Evolutionary conservation across 1,284 basidiomycete species (phyloP), one percentile per base, ranked within the genome.

Genomic region (Tremellales sp.): DNA sequence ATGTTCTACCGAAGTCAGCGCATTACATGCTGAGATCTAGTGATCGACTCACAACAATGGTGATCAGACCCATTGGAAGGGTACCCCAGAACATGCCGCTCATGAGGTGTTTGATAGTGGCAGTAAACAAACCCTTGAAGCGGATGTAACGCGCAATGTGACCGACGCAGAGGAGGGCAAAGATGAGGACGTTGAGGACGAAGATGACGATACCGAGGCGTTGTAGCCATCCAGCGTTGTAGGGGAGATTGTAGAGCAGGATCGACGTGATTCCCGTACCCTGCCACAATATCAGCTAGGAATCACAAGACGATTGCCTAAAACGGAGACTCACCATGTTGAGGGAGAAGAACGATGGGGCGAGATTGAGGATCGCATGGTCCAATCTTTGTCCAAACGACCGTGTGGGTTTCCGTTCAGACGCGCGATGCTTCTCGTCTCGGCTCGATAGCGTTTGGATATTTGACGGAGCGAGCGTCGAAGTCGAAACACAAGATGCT

Each of bases 51-150:
- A 65, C 67, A 49, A 87, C 77, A 36, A 88, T 73, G 0, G 86
- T 87, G 0, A 80, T 78, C 11, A 79, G 77, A 4, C 81, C 85
- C 84, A 88, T 87, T 0, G 84, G 81, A 48, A 84, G 81, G 22
- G 80, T 81, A 8, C 83, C 82, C 21, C 82, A 76, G 64, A 81
- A 89, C 45, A 88, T 76, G 54, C 84, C 82, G 47, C 83, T 81
- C 0, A 78, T 73, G 3, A 84, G 81, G 62, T 88, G 82, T n/a
- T 70, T 74, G 23, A 85, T 62, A 73, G 84, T 80, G 4, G 77
- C 66, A 7, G 37, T 52, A 78, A 85, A 84, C 29, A 82, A 69
- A 13, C 79, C 75, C 1, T 81, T 40, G 39, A 40, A 83, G 40
- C 79, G 57, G 27, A 72, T 62, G 65, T 84, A 86, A 24, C 84